phyloP scores from a whole-genome alignment of 2,329 filamentous ascomycete genomes.

The Leptographium wingfieldii region DNA sequence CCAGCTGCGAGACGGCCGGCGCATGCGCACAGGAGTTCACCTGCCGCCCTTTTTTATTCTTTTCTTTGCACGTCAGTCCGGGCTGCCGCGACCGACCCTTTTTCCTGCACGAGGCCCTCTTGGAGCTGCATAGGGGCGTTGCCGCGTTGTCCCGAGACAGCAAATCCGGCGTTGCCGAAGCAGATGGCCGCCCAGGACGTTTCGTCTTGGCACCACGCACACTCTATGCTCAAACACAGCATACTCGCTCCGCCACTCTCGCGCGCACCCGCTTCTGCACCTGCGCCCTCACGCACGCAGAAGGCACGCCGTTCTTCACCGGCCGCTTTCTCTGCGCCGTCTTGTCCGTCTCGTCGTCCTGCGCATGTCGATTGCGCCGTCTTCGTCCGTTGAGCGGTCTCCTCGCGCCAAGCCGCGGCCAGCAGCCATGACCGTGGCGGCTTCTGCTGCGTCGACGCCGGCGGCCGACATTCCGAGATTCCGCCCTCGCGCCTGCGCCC shows the following conservation, averaged over 20 bases:
- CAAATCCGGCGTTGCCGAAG: not conserved
- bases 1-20: not conserved
- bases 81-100: not conserved
- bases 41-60: not conserved
- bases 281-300: not conserved
- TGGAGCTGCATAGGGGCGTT: not conserved
- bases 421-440: not conserved
- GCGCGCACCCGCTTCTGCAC: not conserved
- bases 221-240: not conserved
- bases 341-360: not conserved
- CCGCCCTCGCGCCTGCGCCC: constrained; percentile 19
- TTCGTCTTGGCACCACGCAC: not conserved
- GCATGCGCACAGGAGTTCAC: not conserved
- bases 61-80: not conserved
- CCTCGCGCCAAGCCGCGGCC: not conserved
- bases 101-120: not conserved
- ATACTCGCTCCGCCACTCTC: not conserved
- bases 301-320: not conserved
- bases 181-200: not conserved
- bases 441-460: not conserved
- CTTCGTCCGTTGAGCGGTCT: not conserved
- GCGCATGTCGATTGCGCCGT: not conserved
- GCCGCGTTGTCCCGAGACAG: not conserved
- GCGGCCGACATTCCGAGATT: constrained; percentile 8
- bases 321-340: not conserved